phyloP scores from a whole-genome alignment of 148 eudicot genomes.

The Polygonum aviculare region DNA sequence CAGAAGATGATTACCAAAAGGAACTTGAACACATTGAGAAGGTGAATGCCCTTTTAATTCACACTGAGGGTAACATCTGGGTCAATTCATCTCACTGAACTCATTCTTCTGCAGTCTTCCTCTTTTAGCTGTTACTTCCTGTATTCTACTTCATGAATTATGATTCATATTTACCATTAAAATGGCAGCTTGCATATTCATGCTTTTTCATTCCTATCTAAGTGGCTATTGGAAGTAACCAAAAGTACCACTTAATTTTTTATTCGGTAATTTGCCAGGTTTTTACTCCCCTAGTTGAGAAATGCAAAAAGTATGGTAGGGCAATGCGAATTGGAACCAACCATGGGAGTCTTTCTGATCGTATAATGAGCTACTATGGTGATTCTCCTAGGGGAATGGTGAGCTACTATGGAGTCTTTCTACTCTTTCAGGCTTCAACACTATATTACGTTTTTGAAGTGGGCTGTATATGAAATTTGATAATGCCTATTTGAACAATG shows the following conservation, averaged over 20 bases:
- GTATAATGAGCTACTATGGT: constrained; percentile 97
- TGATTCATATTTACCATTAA: neutral
- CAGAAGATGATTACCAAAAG: constrained; percentile 85
- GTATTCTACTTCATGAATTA: neutral
- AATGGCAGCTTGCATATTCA: neutral
- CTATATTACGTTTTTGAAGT: neutral
- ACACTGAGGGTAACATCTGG: neutral
- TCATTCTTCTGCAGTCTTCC: neutral
- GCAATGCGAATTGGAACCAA: constrained; percentile 99
- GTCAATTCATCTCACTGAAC: neutral
- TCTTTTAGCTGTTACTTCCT: neutral
- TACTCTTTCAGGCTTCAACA: neutral
- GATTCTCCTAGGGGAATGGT: constrained; percentile 99
- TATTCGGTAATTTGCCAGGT: constrained; percentile 34
- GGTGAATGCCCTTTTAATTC: constrained; percentile 24
- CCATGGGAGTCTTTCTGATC: constrained; percentile 98
- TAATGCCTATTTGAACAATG: constrained; percentile 11
- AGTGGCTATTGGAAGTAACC: neutral
- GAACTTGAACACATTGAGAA: constrained; percentile 88
- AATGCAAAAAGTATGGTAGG: constrained; percentile 88
- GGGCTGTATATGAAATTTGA: neutral
- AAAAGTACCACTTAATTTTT: neutral
- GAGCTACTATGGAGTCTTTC: constrained; percentile 7
- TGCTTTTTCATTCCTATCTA: neutral
- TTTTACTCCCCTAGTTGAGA: constrained; percentile 88